These are phyloP conservation scores for Beta macrorhiza DNA, from an alignment of 179 eudicot species.

Conservation along the genomic window DNA sequence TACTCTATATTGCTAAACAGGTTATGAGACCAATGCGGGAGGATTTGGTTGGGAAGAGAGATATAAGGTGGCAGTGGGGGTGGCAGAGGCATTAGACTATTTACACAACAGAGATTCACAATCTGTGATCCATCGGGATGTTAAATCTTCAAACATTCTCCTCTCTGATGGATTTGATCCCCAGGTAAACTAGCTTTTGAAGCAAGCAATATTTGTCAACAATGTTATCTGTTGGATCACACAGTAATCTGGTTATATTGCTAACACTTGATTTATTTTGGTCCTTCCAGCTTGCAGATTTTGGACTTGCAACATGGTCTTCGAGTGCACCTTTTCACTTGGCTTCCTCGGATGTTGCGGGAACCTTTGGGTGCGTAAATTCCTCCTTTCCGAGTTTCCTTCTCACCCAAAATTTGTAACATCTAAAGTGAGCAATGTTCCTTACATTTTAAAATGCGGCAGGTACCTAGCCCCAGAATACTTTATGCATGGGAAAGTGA, in stretches of 20 bases:
- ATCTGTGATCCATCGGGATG: conserved; percentile 46
- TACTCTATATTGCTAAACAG: conserved; percentile 16
- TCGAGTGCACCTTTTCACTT: conserved; percentile 35
- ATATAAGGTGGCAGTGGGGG: conserved; percentile 45
- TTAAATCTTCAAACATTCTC: conserved; percentile 51
- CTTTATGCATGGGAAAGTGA: conserved; percentile 54
- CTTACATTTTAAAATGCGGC: conserved; percentile 12
- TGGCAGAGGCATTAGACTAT: conserved; percentile 46
- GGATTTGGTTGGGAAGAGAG: conserved; percentile 47
- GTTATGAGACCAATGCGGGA: conserved; percentile 22
- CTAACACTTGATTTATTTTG: conserved; percentile 4
- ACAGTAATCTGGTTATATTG: conserved; percentile 1
- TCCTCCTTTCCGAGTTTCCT: not conserved
- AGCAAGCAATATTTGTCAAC: not conserved
- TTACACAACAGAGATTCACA: conserved; percentile 36
- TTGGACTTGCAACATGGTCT: conserved; percentile 49
- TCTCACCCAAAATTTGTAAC: not conserved
- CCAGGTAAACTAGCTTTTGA: conserved; percentile 27
- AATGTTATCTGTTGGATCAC: not conserved
- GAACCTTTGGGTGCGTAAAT: conserved; percentile 46
- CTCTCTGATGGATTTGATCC: conserved; percentile 45
- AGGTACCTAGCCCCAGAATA: conserved; percentile 57
- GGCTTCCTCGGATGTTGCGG: conserved; percentile 42
- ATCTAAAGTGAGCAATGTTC: not conserved
- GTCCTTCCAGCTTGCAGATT: conserved; percentile 46